Evolutionary conservation across 2,329 filamentous ascomycete species (phyloP).

Genomic region (Botrytis cinerea): DNA sequence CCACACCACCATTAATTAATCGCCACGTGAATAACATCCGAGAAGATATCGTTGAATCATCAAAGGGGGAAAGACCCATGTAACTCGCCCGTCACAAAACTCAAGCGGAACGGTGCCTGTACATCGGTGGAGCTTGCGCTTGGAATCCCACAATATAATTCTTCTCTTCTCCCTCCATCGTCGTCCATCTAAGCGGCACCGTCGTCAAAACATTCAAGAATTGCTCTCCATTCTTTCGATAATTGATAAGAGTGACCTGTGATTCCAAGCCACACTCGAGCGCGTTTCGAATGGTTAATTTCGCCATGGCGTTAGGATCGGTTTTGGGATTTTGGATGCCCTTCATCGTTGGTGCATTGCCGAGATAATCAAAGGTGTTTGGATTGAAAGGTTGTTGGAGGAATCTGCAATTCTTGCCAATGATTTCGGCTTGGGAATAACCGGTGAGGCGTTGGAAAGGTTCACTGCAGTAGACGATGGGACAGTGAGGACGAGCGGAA

Average conservation of each 20-base stretch:
- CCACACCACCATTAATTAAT: neutral
- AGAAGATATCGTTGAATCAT: neutral
- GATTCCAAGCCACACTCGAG: conserved; percentile 73
- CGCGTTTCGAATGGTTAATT: conserved; percentile 78
- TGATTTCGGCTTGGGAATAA: conserved; percentile 82
- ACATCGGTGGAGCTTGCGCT: conserved; percentile 20
- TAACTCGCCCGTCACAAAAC: neutral
- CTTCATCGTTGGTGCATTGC: conserved; percentile 11
- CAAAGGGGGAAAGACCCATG: neutral
- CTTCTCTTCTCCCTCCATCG: conserved; percentile 21
- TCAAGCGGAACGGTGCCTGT: neutral
- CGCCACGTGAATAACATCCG: neutral
- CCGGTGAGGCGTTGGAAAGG: conserved; percentile 91
- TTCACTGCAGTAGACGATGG: conserved; percentile 92
- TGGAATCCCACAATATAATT: conserved; percentile 37
- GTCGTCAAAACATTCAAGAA: conserved; percentile 93
- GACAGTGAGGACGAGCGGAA: conserved; percentile 81
- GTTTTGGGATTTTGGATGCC: conserved; percentile 61
- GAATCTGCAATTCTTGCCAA: conserved; percentile 90
- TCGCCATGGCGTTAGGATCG: conserved; percentile 73
- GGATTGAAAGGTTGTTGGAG: conserved; percentile 69
- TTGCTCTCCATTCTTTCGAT: conserved; percentile 85
- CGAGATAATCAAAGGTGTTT: conserved; percentile 50
- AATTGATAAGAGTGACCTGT: conserved; percentile 90
- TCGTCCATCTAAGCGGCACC: conserved; percentile 84